Base-by-base conservation (phyloP, 2,329 filamentous ascomycete genomes). In the Paraphaeosphaeria sporulosa region DNA sequence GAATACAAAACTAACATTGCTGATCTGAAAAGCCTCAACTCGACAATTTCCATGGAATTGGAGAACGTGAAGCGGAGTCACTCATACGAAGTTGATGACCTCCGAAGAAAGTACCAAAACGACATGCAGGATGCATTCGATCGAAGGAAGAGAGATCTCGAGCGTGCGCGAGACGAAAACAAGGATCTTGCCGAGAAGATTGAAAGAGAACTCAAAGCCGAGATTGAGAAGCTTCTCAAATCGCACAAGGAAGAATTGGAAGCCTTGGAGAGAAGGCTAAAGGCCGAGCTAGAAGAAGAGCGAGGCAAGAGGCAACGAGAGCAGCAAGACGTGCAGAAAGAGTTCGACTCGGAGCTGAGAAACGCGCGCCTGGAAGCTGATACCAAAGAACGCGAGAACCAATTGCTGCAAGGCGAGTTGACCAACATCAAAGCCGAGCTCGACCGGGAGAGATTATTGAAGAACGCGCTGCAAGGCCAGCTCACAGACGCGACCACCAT, bases 211-310 rank as follows among this genome's bases (percentile, higher is more conserved):
- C 77, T 82, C 60, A 74, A 81, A 57, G 82, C 84, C 8, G 86
- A 91, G 58, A 76, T 87, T 34, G 86, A 89, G 23, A 81, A 83
- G 15, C 69, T 90, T 42, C 80, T 84, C 15, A 86, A 84, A 58
- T 82, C 85, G 48, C 89, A 94, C 65, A 84, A 87, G 61, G 88
- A 92, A 55, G 89, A 91, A 54, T 71, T 94, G 17, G 86, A 88
- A 6, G 85, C 87, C 4, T 68, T 93, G 36, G 86, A 87, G 69
- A 83, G 86, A 55, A 86, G 85, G 48, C 83, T 90, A 62, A 85
- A 88, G 42, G 82, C 82, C n/a, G 86, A 91, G 68, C 74, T 92
- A 17, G 88, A 91, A 27, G 86, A 90, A 53, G 88, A 93, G 71
- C 80, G 84, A 57, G 79, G 75, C 48, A 82, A 82, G 52, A 82